These are phyloP conservation scores for Beauveria varroae DNA, from an alignment of 2,329 filamentous ascomycete genomes.

Conservation along the genomic window DNA sequence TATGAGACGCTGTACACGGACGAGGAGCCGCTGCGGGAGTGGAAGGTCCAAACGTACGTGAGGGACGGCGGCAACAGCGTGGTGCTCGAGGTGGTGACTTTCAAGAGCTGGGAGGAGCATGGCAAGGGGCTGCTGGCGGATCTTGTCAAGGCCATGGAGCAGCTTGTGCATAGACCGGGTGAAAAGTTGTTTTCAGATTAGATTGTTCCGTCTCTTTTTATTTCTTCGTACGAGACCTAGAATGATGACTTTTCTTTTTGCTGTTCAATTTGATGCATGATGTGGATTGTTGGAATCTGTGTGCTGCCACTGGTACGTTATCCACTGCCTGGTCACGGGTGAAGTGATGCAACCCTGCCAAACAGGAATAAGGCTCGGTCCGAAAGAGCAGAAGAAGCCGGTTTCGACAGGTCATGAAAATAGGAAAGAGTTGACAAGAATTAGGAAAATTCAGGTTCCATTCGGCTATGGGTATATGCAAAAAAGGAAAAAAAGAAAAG, in stretches of 20 bases:
- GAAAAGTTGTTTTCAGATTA: constrained; percentile 15
- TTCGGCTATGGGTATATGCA: constrained; percentile 11
- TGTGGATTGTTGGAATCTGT: background rate
- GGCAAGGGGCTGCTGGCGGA: constrained; percentile 45
- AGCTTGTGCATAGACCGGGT: constrained; percentile 29
- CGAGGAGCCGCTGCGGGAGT: constrained; percentile 46
- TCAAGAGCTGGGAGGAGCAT: constrained; percentile 45
- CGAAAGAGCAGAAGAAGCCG: no score
- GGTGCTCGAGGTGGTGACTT: constrained; percentile 53
- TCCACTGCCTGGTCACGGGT: background rate
- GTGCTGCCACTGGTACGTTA: background rate
- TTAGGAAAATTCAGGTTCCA: background rate
- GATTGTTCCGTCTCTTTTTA: background rate
- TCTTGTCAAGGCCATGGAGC: constrained; percentile 33
- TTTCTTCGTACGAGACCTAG: no score
- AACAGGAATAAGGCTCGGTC: no score
- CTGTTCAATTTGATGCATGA: background rate
- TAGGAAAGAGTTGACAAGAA: background rate
- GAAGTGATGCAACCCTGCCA: no score
- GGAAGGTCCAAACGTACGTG: constrained; percentile 56
- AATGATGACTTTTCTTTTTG: background rate
- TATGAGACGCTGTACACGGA: constrained; percentile 51
- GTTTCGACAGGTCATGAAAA: no score
- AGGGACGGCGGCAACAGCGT: constrained; percentile 35
- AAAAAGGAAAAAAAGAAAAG: background rate